These are phyloP conservation scores for Sphaerostilbella broomeana DNA, from an alignment of 2,329 filamentous ascomycete genomes.

Conservation along the genomic window DNA sequence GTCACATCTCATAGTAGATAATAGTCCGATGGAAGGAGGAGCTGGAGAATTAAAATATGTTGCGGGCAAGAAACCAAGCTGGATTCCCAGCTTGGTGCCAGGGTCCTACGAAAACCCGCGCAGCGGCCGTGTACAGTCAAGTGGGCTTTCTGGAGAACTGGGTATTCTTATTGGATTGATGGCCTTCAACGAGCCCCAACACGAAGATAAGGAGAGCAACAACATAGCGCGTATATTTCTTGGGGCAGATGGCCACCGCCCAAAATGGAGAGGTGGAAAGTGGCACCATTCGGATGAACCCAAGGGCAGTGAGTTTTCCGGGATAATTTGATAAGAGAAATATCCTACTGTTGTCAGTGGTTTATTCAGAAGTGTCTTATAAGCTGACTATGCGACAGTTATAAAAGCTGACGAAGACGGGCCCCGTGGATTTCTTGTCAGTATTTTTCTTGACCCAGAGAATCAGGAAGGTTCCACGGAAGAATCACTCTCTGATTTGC, in stretches of 20 bases:
- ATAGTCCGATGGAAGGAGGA: slow-evolving; percentile 15
- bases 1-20: slow-evolving; percentile 23
- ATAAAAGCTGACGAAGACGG: slow-evolving; percentile 13
- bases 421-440: slow-evolving; percentile 29
- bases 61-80: slow-evolving; percentile 27
- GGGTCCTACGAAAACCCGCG: slow-evolving; percentile 21
- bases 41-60: slow-evolving; percentile 22
- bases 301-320: slow-evolving; percentile 22
- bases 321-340: too few relatives aligned
- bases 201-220: neutral
- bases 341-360: too few relatives aligned
- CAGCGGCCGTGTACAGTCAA: slow-evolving; percentile 18
- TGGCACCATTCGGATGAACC: slow-evolving; percentile 21
- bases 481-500: slow-evolving; percentile 20
- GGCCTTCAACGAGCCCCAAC: slow-evolving; percentile 24
- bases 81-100: slow-evolving; percentile 34
- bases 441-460: slow-evolving; percentile 26
- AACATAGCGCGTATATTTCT: slow-evolving; percentile 20
- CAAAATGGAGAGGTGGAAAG: slow-evolving; percentile 20
- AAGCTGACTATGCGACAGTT: too few relatives aligned
- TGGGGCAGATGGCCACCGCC: slow-evolving; percentile 12
- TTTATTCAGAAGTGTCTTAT: too few relatives aligned
- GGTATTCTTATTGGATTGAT: slow-evolving; percentile 35
- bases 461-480: slow-evolving; percentile 23
- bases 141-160: slow-evolving; percentile 32